Evolutionary conservation across 1,284 basidiomycete species (phyloP), one percentile per base, ranked within the genome.

Genomic region (Phaffia rhodozyma): DNA sequence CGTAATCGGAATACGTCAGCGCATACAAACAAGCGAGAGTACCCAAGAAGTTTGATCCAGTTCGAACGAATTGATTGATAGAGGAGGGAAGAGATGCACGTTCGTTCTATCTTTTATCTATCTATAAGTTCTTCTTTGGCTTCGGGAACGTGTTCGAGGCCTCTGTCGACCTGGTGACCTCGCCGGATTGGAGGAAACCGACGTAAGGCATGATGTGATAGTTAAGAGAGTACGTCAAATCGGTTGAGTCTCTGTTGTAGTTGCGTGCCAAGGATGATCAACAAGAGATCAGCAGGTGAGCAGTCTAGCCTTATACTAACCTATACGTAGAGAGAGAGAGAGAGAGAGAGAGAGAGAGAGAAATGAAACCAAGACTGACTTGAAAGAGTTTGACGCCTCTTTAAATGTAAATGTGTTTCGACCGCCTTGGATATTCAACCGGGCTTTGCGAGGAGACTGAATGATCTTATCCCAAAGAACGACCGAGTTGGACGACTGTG

Each of bases 181-280:
- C 67, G 18, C 76, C 76, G 0, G 71, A 71, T 0, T 72, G 71
- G 21, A 78, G 65, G 51, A 74, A 62, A 3, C 76, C 76, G 32
- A 78, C 76, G 63, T 78, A 77, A 0, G 76, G 76, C 76, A 76
- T 76, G 56, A 77, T 67, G 18, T 73, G 72, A 68, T 77, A 78
- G 59, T 73, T 71, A 0, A 77, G 69, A 1, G 34, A 25, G 50
- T 56, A 60, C 21, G 75, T 75, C 43, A 77, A 62, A 63, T 75
- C 75, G n/a, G 74, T 71, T 11, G 69, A 60, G 18, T 68, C 69
- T 27, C 75, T 68, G 62, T 73, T 7, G 5, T 66, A 55, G 72
- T 75, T 47, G 18, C 18, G 54, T 32, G 60, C 4, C 34, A n/a
- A 55, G 21, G n/a, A 13, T 32, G 6, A 30, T 3, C 25, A 55